Percentiles rank a stretch among this genome's conserved stretches.
Evolutionary conservation across 257 asterid genomes (phyloP).

Genomic region (Gardenia jasminoides): DNA sequence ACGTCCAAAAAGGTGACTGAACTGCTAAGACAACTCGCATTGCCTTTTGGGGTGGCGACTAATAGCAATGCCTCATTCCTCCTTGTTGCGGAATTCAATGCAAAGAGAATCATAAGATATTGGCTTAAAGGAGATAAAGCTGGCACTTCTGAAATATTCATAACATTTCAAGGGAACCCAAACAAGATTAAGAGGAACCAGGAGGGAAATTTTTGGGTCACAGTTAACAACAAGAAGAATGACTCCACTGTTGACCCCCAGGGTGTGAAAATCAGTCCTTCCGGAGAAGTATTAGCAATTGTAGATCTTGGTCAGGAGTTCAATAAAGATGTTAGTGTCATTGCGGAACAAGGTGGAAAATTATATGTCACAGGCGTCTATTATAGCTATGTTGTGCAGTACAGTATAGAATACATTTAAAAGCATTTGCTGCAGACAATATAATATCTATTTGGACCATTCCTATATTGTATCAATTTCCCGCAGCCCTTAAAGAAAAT

Average conservation of each 20-base stretch:
- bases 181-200: conserved; percentile 2
- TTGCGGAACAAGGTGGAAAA: no score
- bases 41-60: not conserved
- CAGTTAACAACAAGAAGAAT: not conserved
- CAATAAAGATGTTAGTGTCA: no score
- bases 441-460: no score
- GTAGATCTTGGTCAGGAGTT: no score
- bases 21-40: not conserved
- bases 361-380: no score
- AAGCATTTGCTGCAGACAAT: no score
- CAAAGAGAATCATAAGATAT: not conserved
- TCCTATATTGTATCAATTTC: no score
- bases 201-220: conserved; percentile 10
- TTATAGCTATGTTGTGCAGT: no score
- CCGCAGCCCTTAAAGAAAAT: no score
- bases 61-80: not conserved
- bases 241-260: not conserved
- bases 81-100: not conserved
- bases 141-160: not conserved
- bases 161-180: not conserved
- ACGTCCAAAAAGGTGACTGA: not conserved
- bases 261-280: not conserved
- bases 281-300: no score
- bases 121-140: not conserved
- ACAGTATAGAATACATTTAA: no score